Evolutionary conservation across 2,329 filamentous ascomycete species (phyloP).

Genomic region (Fusarium succisae): DNA sequence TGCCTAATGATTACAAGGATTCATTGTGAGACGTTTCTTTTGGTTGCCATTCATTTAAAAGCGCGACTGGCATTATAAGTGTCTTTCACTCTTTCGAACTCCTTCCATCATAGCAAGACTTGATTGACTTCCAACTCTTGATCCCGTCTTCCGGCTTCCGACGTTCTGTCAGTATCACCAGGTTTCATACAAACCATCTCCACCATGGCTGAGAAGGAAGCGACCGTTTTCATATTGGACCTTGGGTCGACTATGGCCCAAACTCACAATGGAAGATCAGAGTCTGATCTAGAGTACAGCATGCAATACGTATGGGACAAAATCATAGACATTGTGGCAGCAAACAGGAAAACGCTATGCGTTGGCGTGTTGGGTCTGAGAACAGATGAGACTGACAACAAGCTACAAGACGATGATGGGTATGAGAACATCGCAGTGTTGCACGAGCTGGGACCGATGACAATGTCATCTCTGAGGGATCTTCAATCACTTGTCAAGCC

Average conservation of each 20-base stretch:
- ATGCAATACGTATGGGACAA: slow-evolving; percentile 97
- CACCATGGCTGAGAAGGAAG: slow-evolving; percentile 91
- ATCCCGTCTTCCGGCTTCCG: neutral
- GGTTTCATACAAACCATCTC: neutral
- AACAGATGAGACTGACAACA: slow-evolving; percentile 79
- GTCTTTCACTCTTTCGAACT: neutral
- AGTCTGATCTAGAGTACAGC: slow-evolving; percentile 87
- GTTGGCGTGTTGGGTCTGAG: slow-evolving; percentile 85
- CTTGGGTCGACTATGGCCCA: slow-evolving; percentile 86
- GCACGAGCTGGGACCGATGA: slow-evolving; percentile 69
- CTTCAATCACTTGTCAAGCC: slow-evolving; percentile 72
- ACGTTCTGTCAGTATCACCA: neutral
- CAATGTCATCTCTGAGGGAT: slow-evolving; percentile 73
- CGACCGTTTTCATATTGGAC: slow-evolving; percentile 91
- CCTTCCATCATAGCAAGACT: neutral
- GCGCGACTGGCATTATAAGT: neutral
- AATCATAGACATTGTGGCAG: slow-evolving; percentile 73
- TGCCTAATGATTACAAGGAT: slow-evolving; percentile 42
- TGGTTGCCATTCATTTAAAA: slow-evolving; percentile 22
- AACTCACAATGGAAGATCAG: slow-evolving; percentile 72
- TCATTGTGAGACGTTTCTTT: slow-evolving; percentile 28
- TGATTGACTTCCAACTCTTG: neutral
- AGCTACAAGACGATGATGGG: slow-evolving; percentile 72
- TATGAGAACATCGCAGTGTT: slow-evolving; percentile 87
- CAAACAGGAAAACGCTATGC: slow-evolving; percentile 73